Conservation (phyloP, 805 yeast species). For the Hanseniaspora vineae region DNA sequence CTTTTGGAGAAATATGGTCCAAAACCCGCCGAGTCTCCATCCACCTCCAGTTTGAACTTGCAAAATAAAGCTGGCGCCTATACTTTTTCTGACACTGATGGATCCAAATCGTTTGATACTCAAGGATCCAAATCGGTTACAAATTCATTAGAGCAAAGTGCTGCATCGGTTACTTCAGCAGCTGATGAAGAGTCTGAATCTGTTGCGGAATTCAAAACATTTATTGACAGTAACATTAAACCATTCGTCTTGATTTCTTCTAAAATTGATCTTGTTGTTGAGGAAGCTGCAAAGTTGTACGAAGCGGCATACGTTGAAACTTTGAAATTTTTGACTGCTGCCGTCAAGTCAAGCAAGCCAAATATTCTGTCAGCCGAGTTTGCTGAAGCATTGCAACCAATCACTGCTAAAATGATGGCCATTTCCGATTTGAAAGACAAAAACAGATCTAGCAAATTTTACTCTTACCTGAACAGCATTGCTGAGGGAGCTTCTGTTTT, state of each 20-base stretch:
- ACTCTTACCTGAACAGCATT: slow-evolving; percentile 66
- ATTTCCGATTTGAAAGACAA: slow-evolving; percentile 59
- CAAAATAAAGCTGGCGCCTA: too few species aligned
- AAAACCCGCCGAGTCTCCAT: too few species aligned
- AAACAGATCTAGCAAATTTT: slow-evolving; percentile 52
- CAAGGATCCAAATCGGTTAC: background rate
- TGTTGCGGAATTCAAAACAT: slow-evolving; percentile 39
- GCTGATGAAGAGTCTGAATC: slow-evolving; percentile 28
- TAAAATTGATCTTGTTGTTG: slow-evolving; percentile 35
- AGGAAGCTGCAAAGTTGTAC: slow-evolving; percentile 32
- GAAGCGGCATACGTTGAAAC: slow-evolving; percentile 46
- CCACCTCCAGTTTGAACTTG: too few species aligned
- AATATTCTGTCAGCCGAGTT: slow-evolving; percentile 41
- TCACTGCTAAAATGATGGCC: slow-evolving; percentile 44
- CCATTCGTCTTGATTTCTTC: slow-evolving; percentile 40
- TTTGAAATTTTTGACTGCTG: slow-evolving; percentile 45
- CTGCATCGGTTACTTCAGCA: slow-evolving; percentile 1
- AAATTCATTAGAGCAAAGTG: too few species aligned
- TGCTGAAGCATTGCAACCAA: slow-evolving; percentile 49
- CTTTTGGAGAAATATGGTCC: slow-evolving; percentile 19
- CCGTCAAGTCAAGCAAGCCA: slow-evolving; percentile 52
- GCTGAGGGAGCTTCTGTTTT: slow-evolving; percentile 83
- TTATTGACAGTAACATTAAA: slow-evolving; percentile 37
- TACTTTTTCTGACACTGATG: background rate
- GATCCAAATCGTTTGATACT: background rate